A percentile compares a stretch with the other conserved stretches of the same genome.
phyloP scores from a whole-genome alignment of 345 rosid species.

The Theobroma cacao region DNA sequence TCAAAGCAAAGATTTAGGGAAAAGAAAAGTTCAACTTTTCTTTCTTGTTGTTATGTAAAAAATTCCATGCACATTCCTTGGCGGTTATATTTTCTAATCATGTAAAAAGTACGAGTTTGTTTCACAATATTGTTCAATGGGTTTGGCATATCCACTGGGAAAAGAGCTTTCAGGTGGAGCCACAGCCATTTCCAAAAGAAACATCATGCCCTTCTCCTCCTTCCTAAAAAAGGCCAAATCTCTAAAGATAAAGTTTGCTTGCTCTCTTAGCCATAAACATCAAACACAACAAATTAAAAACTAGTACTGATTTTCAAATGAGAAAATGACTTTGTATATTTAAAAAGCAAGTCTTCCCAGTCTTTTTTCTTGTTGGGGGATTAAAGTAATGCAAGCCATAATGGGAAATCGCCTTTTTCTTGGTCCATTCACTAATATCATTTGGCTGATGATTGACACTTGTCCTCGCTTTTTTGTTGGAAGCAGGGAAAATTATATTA shows the following conservation, averaged over 20 bases:
- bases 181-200: background rate
- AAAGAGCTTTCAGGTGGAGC: background rate
- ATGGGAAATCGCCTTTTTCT: constrained; percentile 8
- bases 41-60: too few species aligned
- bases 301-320: background rate
- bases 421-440: constrained; percentile 18
- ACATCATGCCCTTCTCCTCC: background rate
- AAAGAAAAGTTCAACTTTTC: background rate
- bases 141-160: background rate
- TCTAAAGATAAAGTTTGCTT: background rate
- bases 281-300: background rate
- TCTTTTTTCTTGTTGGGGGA: background rate
- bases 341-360: background rate
- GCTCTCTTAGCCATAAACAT: background rate
- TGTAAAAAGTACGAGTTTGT: background rate
- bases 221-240: background rate
- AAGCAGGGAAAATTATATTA: background rate
- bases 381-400: background rate
- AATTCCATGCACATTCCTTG: too few species aligned
- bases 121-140: background rate
- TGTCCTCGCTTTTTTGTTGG: constrained; percentile 22
- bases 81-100: background rate
- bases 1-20: background rate
- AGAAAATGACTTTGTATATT: background rate
- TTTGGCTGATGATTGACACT: constrained; percentile 42